These are phyloP conservation scores for Saussurea involucrata DNA, from an alignment of 129 eudicot genomes.

Conservation along the genomic window DNA sequence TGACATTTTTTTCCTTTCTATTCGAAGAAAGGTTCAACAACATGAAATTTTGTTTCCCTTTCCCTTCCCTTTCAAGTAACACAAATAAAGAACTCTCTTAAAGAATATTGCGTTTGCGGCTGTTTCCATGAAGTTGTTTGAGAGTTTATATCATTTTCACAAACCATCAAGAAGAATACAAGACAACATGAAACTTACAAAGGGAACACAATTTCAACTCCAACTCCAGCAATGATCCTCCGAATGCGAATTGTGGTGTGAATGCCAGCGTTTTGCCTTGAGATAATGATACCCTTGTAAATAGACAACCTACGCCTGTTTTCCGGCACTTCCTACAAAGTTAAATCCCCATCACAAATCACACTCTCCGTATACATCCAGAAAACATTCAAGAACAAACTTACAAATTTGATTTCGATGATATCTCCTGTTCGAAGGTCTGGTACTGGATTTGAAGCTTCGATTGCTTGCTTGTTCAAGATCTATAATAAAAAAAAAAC, in stretches of 20 bases:
- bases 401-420: slow-evolving; percentile 80
- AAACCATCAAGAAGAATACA: neutral
- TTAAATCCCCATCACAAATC: neutral
- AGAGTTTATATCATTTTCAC: neutral
- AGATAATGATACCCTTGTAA: slow-evolving; percentile 78
- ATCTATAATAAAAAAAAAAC: slow-evolving; percentile 35
- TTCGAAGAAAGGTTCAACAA: neutral
- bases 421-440: slow-evolving; percentile 80
- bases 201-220: slow-evolving; percentile 95
- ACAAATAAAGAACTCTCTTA: neutral
- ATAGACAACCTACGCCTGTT: slow-evolving; percentile 65
- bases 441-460: slow-evolving; percentile 72
- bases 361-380: neutral
- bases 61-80: neutral
- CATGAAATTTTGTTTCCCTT: neutral
- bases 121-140: neutral
- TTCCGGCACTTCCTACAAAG: slow-evolving; percentile 71
- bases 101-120: neutral
- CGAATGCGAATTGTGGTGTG: slow-evolving; percentile 89
- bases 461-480: slow-evolving; percentile 80
- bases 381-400: neutral
- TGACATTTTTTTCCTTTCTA: neutral
- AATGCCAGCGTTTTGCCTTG: slow-evolving; percentile 89
- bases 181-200: slow-evolving; percentile 48
- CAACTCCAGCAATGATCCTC: slow-evolving; percentile 86